Evolutionary conservation across 2,329 filamentous ascomycete species (phyloP).

Genomic region (Pseudocercospora eumusae): DNA sequence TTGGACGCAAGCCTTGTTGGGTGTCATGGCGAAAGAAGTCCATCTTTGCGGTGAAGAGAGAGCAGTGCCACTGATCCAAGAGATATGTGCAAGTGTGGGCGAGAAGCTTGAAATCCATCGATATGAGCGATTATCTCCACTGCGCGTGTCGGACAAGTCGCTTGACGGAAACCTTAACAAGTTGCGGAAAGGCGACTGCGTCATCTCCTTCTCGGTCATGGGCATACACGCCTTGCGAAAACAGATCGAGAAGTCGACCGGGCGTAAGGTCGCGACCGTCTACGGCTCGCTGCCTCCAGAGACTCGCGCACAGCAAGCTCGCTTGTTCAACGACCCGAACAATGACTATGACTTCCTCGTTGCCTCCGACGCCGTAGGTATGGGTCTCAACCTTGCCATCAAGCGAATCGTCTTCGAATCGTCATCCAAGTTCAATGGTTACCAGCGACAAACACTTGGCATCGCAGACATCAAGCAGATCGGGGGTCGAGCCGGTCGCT

Average conservation of each 20-base stretch:
- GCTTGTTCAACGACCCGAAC: constrained; percentile 89
- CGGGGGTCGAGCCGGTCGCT: constrained; percentile 86
- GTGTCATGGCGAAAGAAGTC: constrained; percentile 81
- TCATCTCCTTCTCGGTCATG: constrained; percentile 83
- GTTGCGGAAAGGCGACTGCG: constrained; percentile 83
- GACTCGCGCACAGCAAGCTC: constrained; percentile 86
- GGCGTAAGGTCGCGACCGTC: constrained; percentile 82
- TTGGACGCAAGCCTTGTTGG: constrained; percentile 89
- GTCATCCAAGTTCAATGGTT: constrained; percentile 70
- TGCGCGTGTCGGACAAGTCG: constrained; percentile 66
- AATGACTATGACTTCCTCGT: constrained; percentile 95
- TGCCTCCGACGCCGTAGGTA: constrained; percentile 93
- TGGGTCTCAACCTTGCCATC: constrained; percentile 90
- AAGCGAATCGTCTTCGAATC: constrained; percentile 87
- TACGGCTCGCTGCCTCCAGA: constrained; percentile 92
- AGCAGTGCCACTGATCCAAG: constrained; percentile 73
- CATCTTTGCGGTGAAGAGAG: constrained; percentile 92
- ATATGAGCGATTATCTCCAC: constrained; percentile 79
- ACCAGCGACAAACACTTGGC: constrained; percentile 58
- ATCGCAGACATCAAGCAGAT: constrained; percentile 91
- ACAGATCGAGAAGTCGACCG: constrained; percentile 73
- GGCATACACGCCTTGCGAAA: constrained; percentile 78
- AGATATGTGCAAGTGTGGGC: constrained; percentile 74
- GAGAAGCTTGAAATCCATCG: constrained; percentile 79
- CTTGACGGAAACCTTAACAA: constrained; percentile 64